Conservation (phyloP, 441 rosid species). For the Populus trichocarpa region DNA sequence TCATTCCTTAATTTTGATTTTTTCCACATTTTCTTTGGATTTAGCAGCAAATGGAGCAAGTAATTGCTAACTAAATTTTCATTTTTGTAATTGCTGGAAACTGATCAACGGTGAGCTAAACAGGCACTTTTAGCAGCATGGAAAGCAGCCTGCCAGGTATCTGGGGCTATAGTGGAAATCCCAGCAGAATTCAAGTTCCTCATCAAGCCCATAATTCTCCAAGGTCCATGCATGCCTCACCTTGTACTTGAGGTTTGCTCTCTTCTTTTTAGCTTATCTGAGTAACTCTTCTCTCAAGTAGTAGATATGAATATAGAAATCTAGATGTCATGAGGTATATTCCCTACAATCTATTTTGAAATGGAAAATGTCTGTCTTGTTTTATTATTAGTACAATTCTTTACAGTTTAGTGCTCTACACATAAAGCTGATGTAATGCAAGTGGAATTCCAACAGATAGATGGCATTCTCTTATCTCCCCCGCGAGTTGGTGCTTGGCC, state of each 20-base stretch:
- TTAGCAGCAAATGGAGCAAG: background rate
- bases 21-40: background rate
- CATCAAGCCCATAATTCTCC: constrained; percentile 49
- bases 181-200: constrained; percentile 45
- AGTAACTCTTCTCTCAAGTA: background rate
- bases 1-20: no score
- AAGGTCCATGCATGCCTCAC: constrained; percentile 64
- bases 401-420: constrained; percentile 18
- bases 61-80: background rate
- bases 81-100: background rate
- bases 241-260: constrained; percentile 51
- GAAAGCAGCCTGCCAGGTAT: constrained; percentile 56
- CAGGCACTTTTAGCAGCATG: constrained; percentile 56
- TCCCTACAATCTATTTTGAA: background rate
- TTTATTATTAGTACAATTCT: constrained; percentile 8
- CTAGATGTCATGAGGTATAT: constrained; percentile 9
- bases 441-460: constrained; percentile 48
- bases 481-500: constrained; percentile 26
- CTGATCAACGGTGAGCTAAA: background rate
- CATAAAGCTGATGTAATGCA: constrained; percentile 14
- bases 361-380: background rate
- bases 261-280: constrained; percentile 12
- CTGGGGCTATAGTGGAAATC: constrained; percentile 39
- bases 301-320: background rate
- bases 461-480: constrained; percentile 73